Evolutionary conservation across 352 stramenopile species (phyloP).

Genomic region (Phytophthora pseudosyringae): DNA sequence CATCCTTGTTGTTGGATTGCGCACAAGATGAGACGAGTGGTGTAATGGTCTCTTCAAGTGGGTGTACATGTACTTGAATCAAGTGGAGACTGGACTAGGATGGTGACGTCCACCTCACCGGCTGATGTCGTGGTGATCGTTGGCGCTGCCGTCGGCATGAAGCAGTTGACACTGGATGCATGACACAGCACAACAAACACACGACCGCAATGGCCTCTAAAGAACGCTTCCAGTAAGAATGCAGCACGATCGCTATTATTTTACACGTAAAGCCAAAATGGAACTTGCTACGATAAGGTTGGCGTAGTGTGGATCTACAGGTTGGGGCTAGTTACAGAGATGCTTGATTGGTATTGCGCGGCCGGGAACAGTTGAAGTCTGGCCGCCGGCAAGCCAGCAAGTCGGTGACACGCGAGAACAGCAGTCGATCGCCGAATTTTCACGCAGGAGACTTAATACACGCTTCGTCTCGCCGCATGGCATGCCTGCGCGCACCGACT

Average conservation of each 20-base stretch:
- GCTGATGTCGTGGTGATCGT: too few species aligned
- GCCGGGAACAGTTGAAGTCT: constrained; percentile 1
- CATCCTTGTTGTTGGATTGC: too few species aligned
- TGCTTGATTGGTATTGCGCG: constrained; percentile 10
- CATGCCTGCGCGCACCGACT: constrained; percentile 21
- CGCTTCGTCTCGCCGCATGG: constrained; percentile 30
- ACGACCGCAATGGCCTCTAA: too few species aligned
- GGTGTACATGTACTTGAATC: too few species aligned
- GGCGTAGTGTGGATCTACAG: constrained; percentile 39
- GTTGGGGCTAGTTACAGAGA: constrained; percentile 35
- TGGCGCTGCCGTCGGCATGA: too few species aligned
- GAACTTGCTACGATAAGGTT: constrained; percentile 45
- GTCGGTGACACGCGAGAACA: constrained; percentile 26
- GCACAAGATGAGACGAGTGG: too few species aligned
- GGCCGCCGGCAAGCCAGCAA: constrained; percentile 10
- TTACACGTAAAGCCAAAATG: constrained; percentile 50
- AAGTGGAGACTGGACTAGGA: too few species aligned
- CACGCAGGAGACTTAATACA: constrained; percentile 45
- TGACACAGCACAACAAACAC: too few species aligned
- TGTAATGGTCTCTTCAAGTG: too few species aligned
- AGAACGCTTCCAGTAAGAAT: constrained; percentile 12
- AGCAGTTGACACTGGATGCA: too few species aligned
- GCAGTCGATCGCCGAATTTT: constrained; percentile 31
- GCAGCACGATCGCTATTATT: constrained; percentile 43
- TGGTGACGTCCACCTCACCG: too few species aligned